Percentiles rank a stretch among this genome's conserved stretches.
Conservation (phyloP, 2,329 filamentous ascomycete genomes). For the Penicillium hordei region DNA sequence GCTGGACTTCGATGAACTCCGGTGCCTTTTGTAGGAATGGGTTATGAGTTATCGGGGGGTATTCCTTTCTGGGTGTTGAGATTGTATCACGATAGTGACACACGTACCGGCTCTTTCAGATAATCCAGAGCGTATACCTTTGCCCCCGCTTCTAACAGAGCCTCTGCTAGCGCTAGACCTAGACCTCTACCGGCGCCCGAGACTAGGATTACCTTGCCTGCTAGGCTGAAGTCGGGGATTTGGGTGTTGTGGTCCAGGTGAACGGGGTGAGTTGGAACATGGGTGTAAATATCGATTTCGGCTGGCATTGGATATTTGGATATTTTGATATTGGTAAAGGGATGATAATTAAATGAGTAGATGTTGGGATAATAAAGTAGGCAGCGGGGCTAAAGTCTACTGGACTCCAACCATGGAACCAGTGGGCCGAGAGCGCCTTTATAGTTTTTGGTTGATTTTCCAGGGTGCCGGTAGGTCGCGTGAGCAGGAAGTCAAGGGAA, state of each 20-base stretch:
- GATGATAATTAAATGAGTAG: too few species aligned
- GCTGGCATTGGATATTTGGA: not conserved
- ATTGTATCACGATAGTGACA: not conserved
- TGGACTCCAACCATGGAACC: not conserved
- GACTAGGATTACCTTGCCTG: not conserved
- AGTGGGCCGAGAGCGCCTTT: not conserved
- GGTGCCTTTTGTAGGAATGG: not conserved
- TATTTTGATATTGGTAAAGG: not conserved
- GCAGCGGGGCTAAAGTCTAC: not conserved
- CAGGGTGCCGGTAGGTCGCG: too few species aligned
- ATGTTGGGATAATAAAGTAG: not conserved
- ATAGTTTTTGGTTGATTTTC: not conserved
- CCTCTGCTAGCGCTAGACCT: not conserved
- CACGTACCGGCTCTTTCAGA: not conserved
- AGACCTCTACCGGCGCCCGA: not conserved
- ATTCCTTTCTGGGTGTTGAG: not conserved
- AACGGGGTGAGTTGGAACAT: not conserved
- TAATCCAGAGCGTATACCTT: not conserved
- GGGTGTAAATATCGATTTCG: too few species aligned
- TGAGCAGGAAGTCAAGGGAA: not conserved
- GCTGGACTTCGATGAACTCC: not conserved
- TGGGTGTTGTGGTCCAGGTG: too few species aligned
- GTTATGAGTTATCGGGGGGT: not conserved
- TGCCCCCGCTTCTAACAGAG: not conserved
- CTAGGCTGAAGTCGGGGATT: not conserved